phyloP scores from a whole-genome alignment of 208 protist genomes.

The Trypanosoma brucei region DNA sequence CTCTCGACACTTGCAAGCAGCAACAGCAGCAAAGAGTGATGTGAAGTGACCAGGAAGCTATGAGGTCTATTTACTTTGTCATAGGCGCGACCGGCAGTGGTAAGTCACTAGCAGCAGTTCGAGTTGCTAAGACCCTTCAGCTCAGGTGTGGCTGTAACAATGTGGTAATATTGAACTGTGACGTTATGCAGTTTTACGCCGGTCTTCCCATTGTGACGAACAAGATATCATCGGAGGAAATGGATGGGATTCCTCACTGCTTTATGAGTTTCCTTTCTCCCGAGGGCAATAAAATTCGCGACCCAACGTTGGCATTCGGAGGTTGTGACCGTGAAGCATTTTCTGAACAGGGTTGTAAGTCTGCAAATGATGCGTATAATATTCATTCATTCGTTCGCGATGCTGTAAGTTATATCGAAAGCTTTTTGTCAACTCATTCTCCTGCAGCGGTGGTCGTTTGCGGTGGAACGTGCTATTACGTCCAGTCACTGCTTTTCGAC shows the following conservation, averaged over 20 bases:
- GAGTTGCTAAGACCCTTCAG: slow-evolving; percentile 54
- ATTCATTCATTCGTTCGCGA: slow-evolving; percentile 51
- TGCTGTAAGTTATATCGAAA: slow-evolving; percentile 43
- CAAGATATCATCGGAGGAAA: slow-evolving; percentile 57
- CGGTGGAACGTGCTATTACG: slow-evolving; percentile 77
- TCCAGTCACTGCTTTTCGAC: slow-evolving; percentile 61
- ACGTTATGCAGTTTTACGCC: slow-evolving; percentile 86
- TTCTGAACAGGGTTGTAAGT: background rate
- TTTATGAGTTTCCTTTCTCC: slow-evolving; percentile 66
- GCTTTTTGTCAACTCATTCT: slow-evolving; percentile 32
- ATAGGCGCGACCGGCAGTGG: slow-evolving; percentile 83
- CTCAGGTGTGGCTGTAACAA: slow-evolving; percentile 30
- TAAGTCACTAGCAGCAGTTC: slow-evolving; percentile 73
- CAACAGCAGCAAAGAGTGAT: background rate
- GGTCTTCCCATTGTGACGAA: slow-evolving; percentile 88
- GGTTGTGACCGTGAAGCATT: slow-evolving; percentile 17
- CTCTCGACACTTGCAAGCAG: too few species aligned
- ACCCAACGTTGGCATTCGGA: slow-evolving; percentile 22
- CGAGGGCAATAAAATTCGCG: slow-evolving; percentile 24
- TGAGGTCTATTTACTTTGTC: slow-evolving; percentile 66
- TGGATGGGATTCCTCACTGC: slow-evolving; percentile 57
- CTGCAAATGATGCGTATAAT: slow-evolving; percentile 22
- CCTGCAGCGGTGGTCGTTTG: slow-evolving; percentile 68
- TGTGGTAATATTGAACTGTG: slow-evolving; percentile 85
- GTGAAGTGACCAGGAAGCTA: background rate